phyloP scores from a whole-genome alignment of 129 eudicot genomes.

The Ambrosia artemisiifolia region DNA sequence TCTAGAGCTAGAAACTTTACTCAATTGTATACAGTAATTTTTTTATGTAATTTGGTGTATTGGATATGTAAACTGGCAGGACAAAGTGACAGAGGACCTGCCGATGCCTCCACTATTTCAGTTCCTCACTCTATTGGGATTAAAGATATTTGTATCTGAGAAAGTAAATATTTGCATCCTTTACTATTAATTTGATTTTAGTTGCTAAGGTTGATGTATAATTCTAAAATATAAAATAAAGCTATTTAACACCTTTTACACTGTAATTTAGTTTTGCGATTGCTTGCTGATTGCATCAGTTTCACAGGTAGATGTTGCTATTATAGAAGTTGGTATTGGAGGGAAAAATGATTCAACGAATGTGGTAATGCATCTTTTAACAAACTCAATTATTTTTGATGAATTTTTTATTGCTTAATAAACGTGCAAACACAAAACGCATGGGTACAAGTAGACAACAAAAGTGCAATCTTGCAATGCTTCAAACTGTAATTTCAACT shows the following conservation, averaged over 20 bases:
- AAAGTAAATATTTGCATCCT: constrained; percentile 42
- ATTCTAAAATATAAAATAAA: neutral
- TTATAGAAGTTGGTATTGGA: constrained; percentile 92
- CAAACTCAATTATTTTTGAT: neutral
- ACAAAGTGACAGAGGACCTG: constrained; percentile 57
- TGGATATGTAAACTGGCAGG: constrained; percentile 46
- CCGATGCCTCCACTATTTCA: constrained; percentile 97
- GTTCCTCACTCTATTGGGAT: constrained; percentile 78
- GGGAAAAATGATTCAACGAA: constrained; percentile 82
- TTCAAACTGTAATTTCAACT: constrained; percentile 12
- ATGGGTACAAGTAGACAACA: constrained; percentile 1
- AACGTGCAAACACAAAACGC: neutral
- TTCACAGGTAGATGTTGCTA: constrained; percentile 88
- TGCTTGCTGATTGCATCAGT: constrained; percentile 10
- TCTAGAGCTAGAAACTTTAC: neutral
- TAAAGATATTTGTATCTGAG: constrained; percentile 70
- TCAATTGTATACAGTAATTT: neutral
- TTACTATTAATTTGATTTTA: constrained; percentile 2
- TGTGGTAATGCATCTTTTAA: constrained; percentile 59
- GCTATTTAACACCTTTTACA: neutral
- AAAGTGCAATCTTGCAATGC: neutral
- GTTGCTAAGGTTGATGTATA: neutral
- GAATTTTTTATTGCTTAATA: neutral
- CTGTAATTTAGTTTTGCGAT: neutral
- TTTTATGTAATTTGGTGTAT: neutral